Evolutionary conservation across 208 protist species (phyloP), one percentile per base, ranked within the genome.

Genomic region (Herpetomonas samuelpessoai): DNA sequence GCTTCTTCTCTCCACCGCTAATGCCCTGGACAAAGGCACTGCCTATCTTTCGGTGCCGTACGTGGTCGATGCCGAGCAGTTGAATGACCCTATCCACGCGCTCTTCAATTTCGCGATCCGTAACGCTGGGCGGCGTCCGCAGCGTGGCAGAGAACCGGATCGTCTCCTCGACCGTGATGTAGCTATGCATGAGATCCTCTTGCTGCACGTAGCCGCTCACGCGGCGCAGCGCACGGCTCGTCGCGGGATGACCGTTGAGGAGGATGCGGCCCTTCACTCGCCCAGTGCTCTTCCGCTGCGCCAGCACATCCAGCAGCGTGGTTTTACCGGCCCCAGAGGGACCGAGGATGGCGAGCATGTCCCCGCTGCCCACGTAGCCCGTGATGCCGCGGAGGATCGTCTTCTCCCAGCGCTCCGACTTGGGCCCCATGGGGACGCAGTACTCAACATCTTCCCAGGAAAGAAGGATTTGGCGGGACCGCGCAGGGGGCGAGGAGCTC

Each of bases 251-350:
- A 1, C 83, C 88, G 53, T 91, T 83, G 3, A 92, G 14, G 6
- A 63, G 39, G 16, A 92, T 51, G n/a, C 57, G 47, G n/a, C 88
- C 88, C 3, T 54, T 49, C 2, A 57, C 53, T 0, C 39, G 7
- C 0, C 81, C 83, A 49, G 48, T 62, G 16, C 41, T 62, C 41
- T 66, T 68, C 19, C 81, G 65, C 30, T 74, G 70, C 1, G 85
- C 77, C n/a, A 95, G 63, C n/a, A 87, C 76, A 55, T 92, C 74
- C 7, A 95, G 64, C 30, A 95, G 63, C 0, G 83, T 90, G 1
- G 84, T 83, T 62, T 95, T 95, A 25, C 85, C 89, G 0, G 83
- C 75, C 21, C 86, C 83, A n/a, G 81, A 87, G 21, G 85, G 83
- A 0, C 89, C 86, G 14, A 93, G 70, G 19, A 95, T 71, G 47